Evolutionary conservation across 345 rosid species (phyloP).

Genomic region (Stellera chamaejasme): DNA sequence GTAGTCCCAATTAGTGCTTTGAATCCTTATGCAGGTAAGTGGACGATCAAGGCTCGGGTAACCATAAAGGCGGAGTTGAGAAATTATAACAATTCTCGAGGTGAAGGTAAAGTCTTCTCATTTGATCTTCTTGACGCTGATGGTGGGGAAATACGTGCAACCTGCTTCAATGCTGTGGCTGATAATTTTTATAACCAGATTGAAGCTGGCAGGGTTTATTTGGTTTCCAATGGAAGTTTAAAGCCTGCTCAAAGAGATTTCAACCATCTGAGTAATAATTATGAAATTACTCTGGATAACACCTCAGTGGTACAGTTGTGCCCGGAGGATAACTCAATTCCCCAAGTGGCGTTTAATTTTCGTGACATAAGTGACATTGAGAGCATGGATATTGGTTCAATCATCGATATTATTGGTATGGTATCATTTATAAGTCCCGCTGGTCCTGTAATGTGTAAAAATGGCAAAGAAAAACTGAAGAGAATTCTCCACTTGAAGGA

Average conservation of each 20-base stretch:
- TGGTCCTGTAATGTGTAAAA: constrained; percentile 59
- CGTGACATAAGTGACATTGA: constrained; percentile 59
- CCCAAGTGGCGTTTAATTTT: constrained; percentile 68
- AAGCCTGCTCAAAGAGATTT: constrained; percentile 79
- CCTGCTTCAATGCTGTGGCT: constrained; percentile 86
- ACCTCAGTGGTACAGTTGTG: constrained; percentile 60
- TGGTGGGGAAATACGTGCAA: constrained; percentile 88
- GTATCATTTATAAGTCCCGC: constrained; percentile 52
- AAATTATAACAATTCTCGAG: constrained; percentile 66
- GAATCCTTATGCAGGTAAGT: constrained; percentile 83
- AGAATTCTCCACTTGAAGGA: constrained; percentile 75
- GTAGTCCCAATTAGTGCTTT: constrained; percentile 72
- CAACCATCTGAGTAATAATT: constrained; percentile 81
- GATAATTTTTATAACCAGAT: constrained; percentile 72
- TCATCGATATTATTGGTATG: constrained; percentile 68
- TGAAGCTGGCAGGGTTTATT: constrained; percentile 68
- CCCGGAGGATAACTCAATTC: constrained; percentile 57
- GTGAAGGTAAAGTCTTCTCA: constrained; percentile 84
- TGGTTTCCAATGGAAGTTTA: constrained; percentile 69
- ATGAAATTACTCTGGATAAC: constrained; percentile 56
- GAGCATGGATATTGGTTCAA: constrained; percentile 51
- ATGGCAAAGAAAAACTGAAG: constrained; percentile 71
- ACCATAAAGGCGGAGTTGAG: constrained; percentile 68
- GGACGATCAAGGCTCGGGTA: constrained; percentile 94
- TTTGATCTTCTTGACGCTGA: constrained; percentile 87